Evolutionary conservation across 805 yeast genomes (phyloP).

Genomic region (Cephaloascus fragrans): DNA sequence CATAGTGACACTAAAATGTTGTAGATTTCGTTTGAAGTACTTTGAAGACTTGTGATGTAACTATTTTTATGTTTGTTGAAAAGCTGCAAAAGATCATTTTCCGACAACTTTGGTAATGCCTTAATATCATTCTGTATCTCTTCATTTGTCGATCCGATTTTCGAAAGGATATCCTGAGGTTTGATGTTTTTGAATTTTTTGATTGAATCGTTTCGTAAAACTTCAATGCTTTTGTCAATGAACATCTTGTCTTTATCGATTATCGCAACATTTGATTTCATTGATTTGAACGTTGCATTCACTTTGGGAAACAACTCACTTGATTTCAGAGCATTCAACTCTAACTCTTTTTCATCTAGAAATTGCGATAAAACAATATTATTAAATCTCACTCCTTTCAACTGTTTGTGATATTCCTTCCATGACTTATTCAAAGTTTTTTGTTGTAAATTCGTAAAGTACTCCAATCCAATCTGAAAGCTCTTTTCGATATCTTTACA

Average conservation of each 20-base stretch:
- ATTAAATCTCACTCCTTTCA: conserved; percentile 15
- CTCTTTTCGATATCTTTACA: conserved; percentile 38
- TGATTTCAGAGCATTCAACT: conserved; percentile 18
- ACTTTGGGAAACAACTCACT: conserved; percentile 18
- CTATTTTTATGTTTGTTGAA: conserved; percentile 8
- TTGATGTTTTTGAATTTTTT: conserved; percentile 13
- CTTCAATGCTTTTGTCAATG: conserved; percentile 31
- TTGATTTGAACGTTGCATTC: conserved; percentile 16
- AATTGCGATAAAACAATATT: conserved; percentile 18
- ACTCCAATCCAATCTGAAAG: conserved; percentile 26
- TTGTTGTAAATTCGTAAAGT: conserved; percentile 24
- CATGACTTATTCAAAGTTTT: conserved; percentile 34
- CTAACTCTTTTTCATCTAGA: conserved; percentile 18
- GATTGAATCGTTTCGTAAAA: conserved; percentile 26
- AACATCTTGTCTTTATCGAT: conserved; percentile 24
- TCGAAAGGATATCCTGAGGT: conserved; percentile 1
- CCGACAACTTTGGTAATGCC: conserved; percentile 8
- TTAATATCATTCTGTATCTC: conserved; percentile 9
- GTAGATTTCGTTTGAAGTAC: background rate
- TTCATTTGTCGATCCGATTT: background rate
- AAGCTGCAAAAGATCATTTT: conserved; percentile 10
- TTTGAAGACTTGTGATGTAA: conserved; percentile 9
- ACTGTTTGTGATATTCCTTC: conserved; percentile 18
- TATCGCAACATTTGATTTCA: conserved; percentile 22
- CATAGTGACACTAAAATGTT: background rate